Base-by-base conservation (phyloP, 352 stramenopile genomes). In the Globisporangium paddicum region DNA sequence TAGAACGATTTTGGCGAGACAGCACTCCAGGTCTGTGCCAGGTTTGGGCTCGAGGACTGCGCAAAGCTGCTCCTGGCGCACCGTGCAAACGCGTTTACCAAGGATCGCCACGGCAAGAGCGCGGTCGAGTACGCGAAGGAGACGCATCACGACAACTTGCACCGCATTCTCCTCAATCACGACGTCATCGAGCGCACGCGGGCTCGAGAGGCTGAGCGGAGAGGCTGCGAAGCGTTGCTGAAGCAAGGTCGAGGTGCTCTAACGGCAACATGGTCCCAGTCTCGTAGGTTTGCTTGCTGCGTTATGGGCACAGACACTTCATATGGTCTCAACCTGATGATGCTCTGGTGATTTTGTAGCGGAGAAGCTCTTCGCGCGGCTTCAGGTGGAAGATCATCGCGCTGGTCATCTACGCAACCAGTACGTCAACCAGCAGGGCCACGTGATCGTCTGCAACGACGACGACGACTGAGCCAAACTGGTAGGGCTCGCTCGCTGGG, bases 1-100 rank as follows among this genome's bases (percentile, higher is more conserved):
- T 60, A 90, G 83, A 93, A 93, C 52, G 56, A 55, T 3, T 88
- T 87, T 50, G 79, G 79, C 0, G 77, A 88, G 65, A 83, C 75
- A 1, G 60, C 71, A 14, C 50, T 93, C 32, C 83, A 90, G 45
- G 61, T 75, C 26, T 83, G 72, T 40, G 75, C 75, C 30, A 65
- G 72, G 1, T 70, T 86, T 30, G 79, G 77, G 13, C 71, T 90
- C 3, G 48, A 76, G 34, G 71, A 82, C 9, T 86, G 77, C 44
- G 72, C 80, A 26, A 72, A 77, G 57, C 54, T 90, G 6, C 66
- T 93, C 45, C 54, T 93, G 1, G 28, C 26, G 3, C 66, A 79
- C 37, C 68, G 67, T 14, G 81, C 64, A 4, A 64, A 89, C 50
- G 21, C 60, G 5, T 63, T 63, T 8, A 45, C 48, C 21, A 40